phyloP scores from a whole-genome alignment of 257 asterid genomes.

The Solanum clarkiae region DNA sequence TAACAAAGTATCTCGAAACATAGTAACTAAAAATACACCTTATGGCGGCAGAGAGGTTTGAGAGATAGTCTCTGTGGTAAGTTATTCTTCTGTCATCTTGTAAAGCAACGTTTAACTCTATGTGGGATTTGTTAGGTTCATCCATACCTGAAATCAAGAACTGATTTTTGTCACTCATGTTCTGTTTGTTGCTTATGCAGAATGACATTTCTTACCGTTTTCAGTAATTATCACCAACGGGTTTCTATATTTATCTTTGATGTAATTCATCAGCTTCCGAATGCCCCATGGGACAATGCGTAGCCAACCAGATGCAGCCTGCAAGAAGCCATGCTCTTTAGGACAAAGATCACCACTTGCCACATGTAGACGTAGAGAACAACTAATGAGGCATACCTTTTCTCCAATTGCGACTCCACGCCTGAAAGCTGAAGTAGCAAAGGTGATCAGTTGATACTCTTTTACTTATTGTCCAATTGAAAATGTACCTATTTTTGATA shows the following conservation, averaged over 20 bases:
- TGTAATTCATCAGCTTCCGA: conserved; percentile 47
- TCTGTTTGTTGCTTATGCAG: background rate
- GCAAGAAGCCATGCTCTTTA: background rate
- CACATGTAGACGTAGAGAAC: background rate
- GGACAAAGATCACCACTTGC: background rate
- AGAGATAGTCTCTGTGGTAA: conserved; percentile 64
- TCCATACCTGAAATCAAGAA: conserved; percentile 55
- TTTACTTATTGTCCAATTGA: background rate
- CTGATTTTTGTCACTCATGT: background rate
- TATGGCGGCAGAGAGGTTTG: conserved; percentile 80
- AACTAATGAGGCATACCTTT: conserved; percentile 27
- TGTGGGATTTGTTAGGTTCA: conserved; percentile 36
- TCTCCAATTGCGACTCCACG: conserved; percentile 71
- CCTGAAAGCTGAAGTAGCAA: conserved; percentile 36
- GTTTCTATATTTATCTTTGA: conserved; percentile 58
- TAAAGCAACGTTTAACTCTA: conserved; percentile 24
- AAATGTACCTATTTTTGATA: background rate
- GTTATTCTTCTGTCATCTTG: conserved; percentile 57
- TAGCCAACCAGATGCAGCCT: conserved; percentile 78
- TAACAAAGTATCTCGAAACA: background rate
- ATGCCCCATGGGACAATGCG: conserved; percentile 87
- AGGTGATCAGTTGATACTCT: background rate
- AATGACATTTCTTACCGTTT: conserved; percentile 39
- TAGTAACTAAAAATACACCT: conserved; percentile 11
- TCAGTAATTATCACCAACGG: conserved; percentile 70